Base-by-base conservation (phyloP, 495 filamentous ascomycete genomes). In the Penicillium fimorum region DNA sequence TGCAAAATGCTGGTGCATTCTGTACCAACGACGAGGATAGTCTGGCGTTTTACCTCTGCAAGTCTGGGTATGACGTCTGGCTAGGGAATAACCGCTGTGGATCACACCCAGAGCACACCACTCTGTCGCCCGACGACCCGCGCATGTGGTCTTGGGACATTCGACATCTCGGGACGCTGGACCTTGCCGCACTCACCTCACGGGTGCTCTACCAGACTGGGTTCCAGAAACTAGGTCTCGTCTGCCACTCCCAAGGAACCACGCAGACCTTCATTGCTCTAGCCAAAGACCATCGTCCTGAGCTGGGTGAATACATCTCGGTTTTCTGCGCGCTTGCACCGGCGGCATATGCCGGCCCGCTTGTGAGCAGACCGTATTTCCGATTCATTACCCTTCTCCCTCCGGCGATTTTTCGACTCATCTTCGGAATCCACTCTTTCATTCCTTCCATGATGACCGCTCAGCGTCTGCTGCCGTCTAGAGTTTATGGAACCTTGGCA, bases 61-160 rank as follows among this genome's bases (percentile, higher is more conserved):
- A 96, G 68, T 86, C 81, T 0, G 93, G 93, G n/a, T 97, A 89
- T 71, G 93, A 97, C 68, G 90, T 97, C 49, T 97, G 92, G 92
- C 80, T 97, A 5, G 93, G 94, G 7, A 96, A 96, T 69, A 96
- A 96, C 65, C 85, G 93, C 22, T 97, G 94, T 67, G 94, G 92
- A 12, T 88, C 93, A 66, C 65, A 79, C 1, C 92, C 93, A 3
- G 78, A 84, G 57, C 93, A 97, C 62, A 82, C 79, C 1, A 74
- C 85, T 12, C 76, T 97, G 43, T 76, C 77, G 2, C 82, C 86
- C 56, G 74, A 74, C 17, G 93, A 97, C 64, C 93, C 93, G 6
- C 83, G 92, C 18, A 96, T 97, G 91, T 97, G 93, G 93, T 82
- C 87, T 11, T 97, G 93, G 93, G 96, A 96, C 63, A 95, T 97